Evolutionary conservation across 768 basidiomycete species (phyloP), one percentile per base, ranked within the genome.

Genomic region (Russula ochroleuca): DNA sequence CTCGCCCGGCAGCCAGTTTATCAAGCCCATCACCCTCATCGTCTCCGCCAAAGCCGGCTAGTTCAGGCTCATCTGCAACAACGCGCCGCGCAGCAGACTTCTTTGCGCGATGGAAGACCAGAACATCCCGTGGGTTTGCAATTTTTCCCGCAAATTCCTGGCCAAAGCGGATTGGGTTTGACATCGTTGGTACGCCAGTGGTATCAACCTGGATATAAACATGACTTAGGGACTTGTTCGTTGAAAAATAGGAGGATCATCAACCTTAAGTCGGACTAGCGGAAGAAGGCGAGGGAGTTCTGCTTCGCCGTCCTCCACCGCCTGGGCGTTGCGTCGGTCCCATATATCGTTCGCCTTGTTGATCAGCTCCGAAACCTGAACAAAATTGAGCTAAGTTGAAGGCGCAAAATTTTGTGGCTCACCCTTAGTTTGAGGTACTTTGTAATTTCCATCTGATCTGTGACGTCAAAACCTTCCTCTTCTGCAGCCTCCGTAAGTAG

Each of bases 121-220:
- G 83, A 25, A 97, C 83, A 72, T 98, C 96, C 31, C 93, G 83
- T 17, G 97, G 96, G 72, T 99, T 99, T 13, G 97, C 97, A 40
- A 98, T 82, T 23, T 82, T 83, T 1, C 92, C 92, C 68, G 87
- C 83, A 74, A 98, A 98, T 73, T 96, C 92, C 73, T 96, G 94
- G 1, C 97, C 96, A 72, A 99, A 97, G 11, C 97, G 88, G 57
- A 96, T 88, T 25, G 96, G 95, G 73, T 99, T 99, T 59, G 90
- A 93, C 77, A 93, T 93, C 69, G 92, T 90, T 61, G 85, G 85
- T 9, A 94, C 90, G 48, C 89, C 91, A 0, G 95, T 92, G 0
- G 93, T 95, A 72, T 96, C 93, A 19, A 96, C 93, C 89, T 87
- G 31, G 59, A 35, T 21, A 54, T 28, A 35, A 13, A 31, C 11